Conservation (phyloP, 2,329 filamentous ascomycete species). For the Aspergillus fumigatiaffinis region DNA sequence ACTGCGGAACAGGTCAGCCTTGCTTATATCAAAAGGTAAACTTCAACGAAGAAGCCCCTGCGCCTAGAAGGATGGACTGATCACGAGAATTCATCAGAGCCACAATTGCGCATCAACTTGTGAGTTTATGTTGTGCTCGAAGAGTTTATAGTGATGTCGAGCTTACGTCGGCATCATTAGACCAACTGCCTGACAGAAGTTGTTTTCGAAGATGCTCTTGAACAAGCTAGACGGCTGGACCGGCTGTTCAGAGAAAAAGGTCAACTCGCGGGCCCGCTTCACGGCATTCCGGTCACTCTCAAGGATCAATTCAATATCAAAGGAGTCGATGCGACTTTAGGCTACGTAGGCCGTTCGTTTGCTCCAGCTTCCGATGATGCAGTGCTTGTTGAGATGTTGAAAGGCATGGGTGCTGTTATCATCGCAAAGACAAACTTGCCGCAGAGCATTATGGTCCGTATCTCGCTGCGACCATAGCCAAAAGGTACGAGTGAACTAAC, state of each 20-base stretch:
- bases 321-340: constrained; percentile 55
- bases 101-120: constrained; percentile 28
- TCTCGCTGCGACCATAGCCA: not conserved
- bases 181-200: constrained; percentile 38
- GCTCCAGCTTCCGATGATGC: constrained; percentile 49
- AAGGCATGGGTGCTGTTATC: constrained; percentile 49
- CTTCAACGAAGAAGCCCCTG: not conserved
- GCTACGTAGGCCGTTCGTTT: constrained; percentile 52
- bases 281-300: constrained; percentile 53
- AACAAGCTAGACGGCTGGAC: constrained; percentile 30
- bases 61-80: not conserved
- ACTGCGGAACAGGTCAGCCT: constrained; percentile 26
- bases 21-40: constrained; percentile 34
- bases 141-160: not conserved
- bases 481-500: not conserved
- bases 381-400: constrained; percentile 48
- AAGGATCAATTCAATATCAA: constrained; percentile 63
- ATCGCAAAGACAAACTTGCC: constrained; percentile 52
- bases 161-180: constrained; percentile 12
- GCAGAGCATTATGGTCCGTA: constrained; percentile 50
- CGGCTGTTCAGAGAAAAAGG: constrained; percentile 24
- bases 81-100: constrained; percentile 13
- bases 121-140: constrained; percentile 2
- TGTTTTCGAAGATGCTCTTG: constrained; percentile 32
- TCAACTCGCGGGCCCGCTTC: constrained; percentile 47